These are phyloP conservation scores for Pseudomonodictys pantanalensis DNA, from an alignment of 495 filamentous ascomycete genomes.

Conservation along the genomic window DNA sequence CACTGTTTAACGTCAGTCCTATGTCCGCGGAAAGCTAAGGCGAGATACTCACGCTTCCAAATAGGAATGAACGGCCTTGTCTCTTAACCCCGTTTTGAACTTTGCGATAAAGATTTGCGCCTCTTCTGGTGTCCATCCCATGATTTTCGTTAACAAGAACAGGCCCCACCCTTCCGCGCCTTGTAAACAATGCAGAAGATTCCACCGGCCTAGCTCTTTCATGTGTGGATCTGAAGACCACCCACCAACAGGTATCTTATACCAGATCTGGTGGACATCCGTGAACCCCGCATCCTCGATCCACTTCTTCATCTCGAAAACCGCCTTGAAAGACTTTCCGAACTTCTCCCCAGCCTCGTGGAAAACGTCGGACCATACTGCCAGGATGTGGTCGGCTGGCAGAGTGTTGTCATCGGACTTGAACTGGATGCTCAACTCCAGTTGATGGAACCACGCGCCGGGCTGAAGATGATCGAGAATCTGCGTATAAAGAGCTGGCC, in stretches of 20 bases:
- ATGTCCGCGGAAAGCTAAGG: background rate
- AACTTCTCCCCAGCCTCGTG: constrained; percentile 31
- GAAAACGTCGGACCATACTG: constrained; percentile 16
- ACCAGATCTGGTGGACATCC: constrained; percentile 17
- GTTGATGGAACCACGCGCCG: constrained; percentile 36
- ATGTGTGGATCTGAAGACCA: constrained; percentile 31
- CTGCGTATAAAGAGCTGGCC: constrained; percentile 46
- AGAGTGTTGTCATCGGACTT: constrained; percentile 18
- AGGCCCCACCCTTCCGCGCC: constrained; percentile 13
- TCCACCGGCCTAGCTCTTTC: constrained; percentile 30
- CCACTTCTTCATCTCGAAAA: constrained; percentile 6
- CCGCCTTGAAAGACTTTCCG: constrained; percentile 30
- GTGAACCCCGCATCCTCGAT: constrained; percentile 32
- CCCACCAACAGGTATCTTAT: constrained; percentile 27
- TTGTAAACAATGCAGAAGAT: constrained; percentile 12
- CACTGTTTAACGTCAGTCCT: background rate
- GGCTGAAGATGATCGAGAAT: constrained; percentile 32
- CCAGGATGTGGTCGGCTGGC: constrained; percentile 8
- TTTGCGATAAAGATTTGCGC: constrained; percentile 10
- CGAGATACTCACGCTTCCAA: constrained; percentile 13
- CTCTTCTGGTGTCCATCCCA: constrained; percentile 16
- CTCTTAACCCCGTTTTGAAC: constrained; percentile 8
- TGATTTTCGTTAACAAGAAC: constrained; percentile 18
- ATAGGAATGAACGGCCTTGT: constrained; percentile 14
- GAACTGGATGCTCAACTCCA: constrained; percentile 31